These are phyloP conservation scores for Megacollybia marginata DNA, from an alignment of 768 basidiomycete species.

Conservation along the genomic window DNA sequence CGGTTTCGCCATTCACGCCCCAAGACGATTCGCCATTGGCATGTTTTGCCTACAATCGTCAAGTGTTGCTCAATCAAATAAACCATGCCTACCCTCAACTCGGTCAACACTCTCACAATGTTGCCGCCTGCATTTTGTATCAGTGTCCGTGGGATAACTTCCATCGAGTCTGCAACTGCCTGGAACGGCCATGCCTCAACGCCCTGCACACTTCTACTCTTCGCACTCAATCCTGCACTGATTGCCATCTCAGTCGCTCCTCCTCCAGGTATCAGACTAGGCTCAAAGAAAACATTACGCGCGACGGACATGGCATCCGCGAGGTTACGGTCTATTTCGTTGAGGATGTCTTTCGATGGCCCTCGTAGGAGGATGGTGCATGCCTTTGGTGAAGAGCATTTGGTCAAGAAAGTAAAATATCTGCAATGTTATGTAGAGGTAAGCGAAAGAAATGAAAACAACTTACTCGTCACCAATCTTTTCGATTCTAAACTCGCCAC, in stretches of 20 bases:
- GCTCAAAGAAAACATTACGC: slow-evolving; percentile 95
- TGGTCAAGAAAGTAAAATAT: slow-evolving; percentile 96
- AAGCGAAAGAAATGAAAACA: slow-evolving; percentile 7
- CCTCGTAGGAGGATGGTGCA: slow-evolving; percentile 98
- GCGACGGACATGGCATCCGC: slow-evolving; percentile 98
- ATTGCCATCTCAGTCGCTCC: slow-evolving; percentile 99
- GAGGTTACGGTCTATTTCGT: slow-evolving; percentile 96
- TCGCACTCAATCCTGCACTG: slow-evolving; percentile 76
- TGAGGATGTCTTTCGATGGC: slow-evolving; percentile 95
- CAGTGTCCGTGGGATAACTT: slow-evolving; percentile 92
- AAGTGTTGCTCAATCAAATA: slow-evolving; percentile 1
- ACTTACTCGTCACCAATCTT: slow-evolving; percentile 92
- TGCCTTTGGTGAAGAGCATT: slow-evolving; percentile 86
- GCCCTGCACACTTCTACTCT: slow-evolving; percentile 74
- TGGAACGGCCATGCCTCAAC: slow-evolving; percentile 88
- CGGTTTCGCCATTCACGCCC: slow-evolving; percentile 95
- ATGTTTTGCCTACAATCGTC: slow-evolving; percentile 73
- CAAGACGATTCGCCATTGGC: slow-evolving; percentile 85
- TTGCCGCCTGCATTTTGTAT: slow-evolving; percentile 96
- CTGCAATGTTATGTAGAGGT: slow-evolving; percentile 26
- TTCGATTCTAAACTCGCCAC: slow-evolving; percentile 94
- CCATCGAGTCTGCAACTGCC: slow-evolving; percentile 93
- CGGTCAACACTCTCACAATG: slow-evolving; percentile 87
- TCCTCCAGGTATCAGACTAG: slow-evolving; percentile 87
- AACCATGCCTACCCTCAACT: slow-evolving; percentile 64